A percentile compares a stretch with the other conserved stretches of the same genome.
Conservation (phyloP, 805 yeast genomes). For the Diddensiella transvaalensis region DNA sequence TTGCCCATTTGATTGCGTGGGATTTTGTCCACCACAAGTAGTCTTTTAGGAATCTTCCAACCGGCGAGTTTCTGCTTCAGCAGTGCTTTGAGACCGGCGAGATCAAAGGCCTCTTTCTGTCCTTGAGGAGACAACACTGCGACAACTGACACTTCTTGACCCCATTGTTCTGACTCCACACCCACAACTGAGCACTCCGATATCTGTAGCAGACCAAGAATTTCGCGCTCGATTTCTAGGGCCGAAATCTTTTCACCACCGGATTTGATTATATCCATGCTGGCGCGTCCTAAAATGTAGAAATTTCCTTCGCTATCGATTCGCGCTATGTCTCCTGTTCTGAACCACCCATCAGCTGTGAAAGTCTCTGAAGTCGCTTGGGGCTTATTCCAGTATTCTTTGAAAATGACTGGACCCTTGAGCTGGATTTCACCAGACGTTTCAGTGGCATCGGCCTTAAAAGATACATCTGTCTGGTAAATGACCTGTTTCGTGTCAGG, state of each 20-base stretch:
- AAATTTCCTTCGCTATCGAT: constrained; percentile 44
- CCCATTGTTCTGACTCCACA: constrained; percentile 32
- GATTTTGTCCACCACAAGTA: constrained; percentile 29
- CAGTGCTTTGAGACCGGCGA: constrained; percentile 24
- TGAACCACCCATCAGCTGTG: constrained; percentile 49
- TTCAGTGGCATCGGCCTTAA: constrained; percentile 10
- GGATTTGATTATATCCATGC: constrained; percentile 36
- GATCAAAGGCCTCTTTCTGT: constrained; percentile 17
- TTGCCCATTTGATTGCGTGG: constrained; percentile 37
- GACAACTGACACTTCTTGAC: constrained; percentile 33
- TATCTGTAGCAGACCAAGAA: constrained; percentile 29
- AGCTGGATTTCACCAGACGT: constrained; percentile 49
- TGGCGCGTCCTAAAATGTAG: constrained; percentile 40
- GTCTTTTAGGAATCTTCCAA: constrained; percentile 32
- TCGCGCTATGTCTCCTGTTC: constrained; percentile 56
- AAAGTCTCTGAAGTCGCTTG: constrained; percentile 47
- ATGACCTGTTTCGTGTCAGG: constrained; percentile 23
- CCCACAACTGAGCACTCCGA: constrained; percentile 35
- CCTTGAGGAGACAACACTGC: constrained; percentile 22
- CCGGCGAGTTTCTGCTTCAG: constrained; percentile 28
- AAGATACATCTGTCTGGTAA: constrained; percentile 16
- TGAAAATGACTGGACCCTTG: constrained; percentile 53
- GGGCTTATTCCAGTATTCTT: constrained; percentile 46
- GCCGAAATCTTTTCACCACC: constrained; percentile 37
- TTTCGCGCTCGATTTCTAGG: constrained; percentile 34